Evolutionary conservation across 305 asterid genomes (phyloP).

Genomic region (Rubia peregrina): DNA sequence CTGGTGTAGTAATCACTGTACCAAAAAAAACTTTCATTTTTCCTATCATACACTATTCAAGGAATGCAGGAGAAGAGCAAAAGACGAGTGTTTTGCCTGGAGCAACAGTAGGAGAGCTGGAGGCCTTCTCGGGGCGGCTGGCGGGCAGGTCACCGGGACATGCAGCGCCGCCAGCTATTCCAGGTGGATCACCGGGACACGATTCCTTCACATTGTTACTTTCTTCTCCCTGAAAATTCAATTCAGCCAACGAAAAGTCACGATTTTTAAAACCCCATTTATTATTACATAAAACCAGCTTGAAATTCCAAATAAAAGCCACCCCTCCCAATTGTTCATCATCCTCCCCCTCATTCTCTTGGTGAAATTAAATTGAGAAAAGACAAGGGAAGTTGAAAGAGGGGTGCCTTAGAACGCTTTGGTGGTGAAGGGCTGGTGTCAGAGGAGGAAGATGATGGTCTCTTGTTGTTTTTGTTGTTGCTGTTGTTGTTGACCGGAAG

Average conservation of each 20-base stretch:
- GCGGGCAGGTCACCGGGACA: constrained; percentile 14
- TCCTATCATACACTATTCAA: background rate
- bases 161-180: constrained; percentile 20
- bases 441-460: constrained; percentile 63
- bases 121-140: constrained; percentile 16
- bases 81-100: constrained; percentile 32
- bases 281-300: background rate
- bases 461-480: constrained; percentile 36
- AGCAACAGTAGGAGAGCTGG: constrained; percentile 31
- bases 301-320: background rate
- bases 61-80: background rate
- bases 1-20: constrained; percentile 39
- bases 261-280: constrained; percentile 1
- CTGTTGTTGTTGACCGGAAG: constrained; percentile 42
- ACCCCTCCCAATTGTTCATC: background rate
- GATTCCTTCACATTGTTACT: constrained; percentile 40
- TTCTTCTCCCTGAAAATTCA: constrained; percentile 40
- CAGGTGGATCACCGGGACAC: constrained; percentile 60
- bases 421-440: constrained; percentile 68
- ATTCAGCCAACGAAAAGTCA: constrained; percentile 8
- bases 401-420: constrained; percentile 65
- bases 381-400: constrained; percentile 1
- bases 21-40: background rate
- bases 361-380: constrained; percentile 4
- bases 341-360: constrained; percentile 6